Conservation (phyloP, 2,329 filamentous ascomycete genomes). For the Ophiostoma triangulosporum region DNA sequence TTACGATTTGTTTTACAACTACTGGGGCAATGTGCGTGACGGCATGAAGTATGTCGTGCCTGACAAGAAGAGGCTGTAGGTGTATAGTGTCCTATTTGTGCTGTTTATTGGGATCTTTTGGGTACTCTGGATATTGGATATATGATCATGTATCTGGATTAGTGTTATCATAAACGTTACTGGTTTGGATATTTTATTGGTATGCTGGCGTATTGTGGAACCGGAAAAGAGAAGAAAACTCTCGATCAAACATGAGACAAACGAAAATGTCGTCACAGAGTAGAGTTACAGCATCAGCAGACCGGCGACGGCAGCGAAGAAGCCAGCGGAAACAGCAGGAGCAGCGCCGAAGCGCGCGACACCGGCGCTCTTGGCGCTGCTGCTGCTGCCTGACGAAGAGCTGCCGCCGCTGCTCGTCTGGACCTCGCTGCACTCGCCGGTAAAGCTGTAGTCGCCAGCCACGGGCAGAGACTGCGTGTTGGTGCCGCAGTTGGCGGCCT, state of each 20-base stretch:
- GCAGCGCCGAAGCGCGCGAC: background rate
- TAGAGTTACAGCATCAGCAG: background rate
- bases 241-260: background rate
- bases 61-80: constrained; percentile 6
- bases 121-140: no score
- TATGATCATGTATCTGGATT: no score
- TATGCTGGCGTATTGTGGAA: background rate
- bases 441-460: constrained; percentile 10
- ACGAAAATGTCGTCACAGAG: background rate
- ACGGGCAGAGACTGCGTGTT: constrained; percentile 14
- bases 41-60: constrained; percentile 12
- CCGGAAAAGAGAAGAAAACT: background rate
- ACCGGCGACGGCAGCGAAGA: background rate
- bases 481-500: constrained; percentile 17
- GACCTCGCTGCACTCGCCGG: constrained; percentile 14
- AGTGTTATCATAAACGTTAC: no score
- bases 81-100: background rate
- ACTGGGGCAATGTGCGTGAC: constrained; percentile 7
- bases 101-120: no score
- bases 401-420: background rate
- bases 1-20: constrained; percentile 19
- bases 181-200: no score
- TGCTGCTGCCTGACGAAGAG: background rate
- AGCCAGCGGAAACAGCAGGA: background rate
- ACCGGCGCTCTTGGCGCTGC: background rate